Evolutionary conservation across 2,329 filamentous ascomycete species (phyloP), one percentile per base, ranked within the genome.

Genomic region (Hymenoscyphus albidus): DNA sequence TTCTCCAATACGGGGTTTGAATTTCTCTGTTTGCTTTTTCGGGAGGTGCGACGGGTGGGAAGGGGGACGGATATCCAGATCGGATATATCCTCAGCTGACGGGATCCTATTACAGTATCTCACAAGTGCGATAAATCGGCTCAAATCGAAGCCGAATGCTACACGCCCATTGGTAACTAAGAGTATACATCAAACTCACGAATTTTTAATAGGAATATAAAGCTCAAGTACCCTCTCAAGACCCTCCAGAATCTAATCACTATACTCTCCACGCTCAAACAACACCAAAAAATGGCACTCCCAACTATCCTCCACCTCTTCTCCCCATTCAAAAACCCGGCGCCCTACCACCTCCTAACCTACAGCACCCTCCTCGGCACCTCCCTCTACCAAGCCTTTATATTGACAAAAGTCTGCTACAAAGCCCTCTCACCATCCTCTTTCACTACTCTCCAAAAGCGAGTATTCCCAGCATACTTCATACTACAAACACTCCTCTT

Each of bases 391-490:
- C 70, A 79, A 68, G 78, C 70, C 65, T 79, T 80, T 61, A 64
- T 78, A 44, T 76, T 78, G 62, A 78, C 77, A 1, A 80, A 78
- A 67, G 67, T 80, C 18, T 73, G 76, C 27, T 76, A 75, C 64
- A 69, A 69, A 59, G 69, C 68, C 5, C 74, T 80, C 5, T 75
- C 78, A 0, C 72, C 73, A 59, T 71, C 74, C 1, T 70, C 76
- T 1, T 80, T 80, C 61, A 76, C 76, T 7, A 70, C 63, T 1
- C 70, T 80, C 2, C 77, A 80, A 59, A 79, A 77, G 63, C 73
- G 71, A 2, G 59, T 79, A 0, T 80, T 79, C 60, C 78, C 78
- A 0, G 65, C 75, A 0, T 79, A 80, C 59, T 80, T 80, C 64
- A 70, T 69, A 4, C 68, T 70, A 12, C 78, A 80, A 63, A 71